Evolutionary conservation across 2,329 filamentous ascomycete species (phyloP).

Genomic region (Triangularia setosa): DNA sequence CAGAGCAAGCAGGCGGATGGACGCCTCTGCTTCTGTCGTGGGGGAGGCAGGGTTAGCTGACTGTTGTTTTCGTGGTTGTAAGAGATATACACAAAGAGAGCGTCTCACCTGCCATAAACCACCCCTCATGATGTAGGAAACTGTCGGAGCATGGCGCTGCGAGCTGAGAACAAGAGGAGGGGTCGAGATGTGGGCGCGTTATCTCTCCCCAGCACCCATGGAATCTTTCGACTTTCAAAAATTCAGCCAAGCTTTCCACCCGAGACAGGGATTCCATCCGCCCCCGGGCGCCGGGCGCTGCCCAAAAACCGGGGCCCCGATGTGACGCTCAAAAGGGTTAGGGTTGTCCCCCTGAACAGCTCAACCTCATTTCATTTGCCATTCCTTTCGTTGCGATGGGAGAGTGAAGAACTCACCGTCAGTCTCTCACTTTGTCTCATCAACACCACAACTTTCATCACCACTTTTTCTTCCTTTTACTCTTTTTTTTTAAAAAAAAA

Average conservation of each 20-base stretch:
- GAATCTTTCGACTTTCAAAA: slow-evolving; percentile 14
- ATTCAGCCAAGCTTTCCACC: slow-evolving; percentile 13
- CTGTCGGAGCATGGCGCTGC: slow-evolving; percentile 21
- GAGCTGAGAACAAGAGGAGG: neutral
- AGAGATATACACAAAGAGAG: neutral
- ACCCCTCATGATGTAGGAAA: slow-evolving; percentile 40
- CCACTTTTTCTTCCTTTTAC: neutral
- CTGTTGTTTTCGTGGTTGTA: too few species aligned
- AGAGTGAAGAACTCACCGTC: neutral
- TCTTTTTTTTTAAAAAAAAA: too few species aligned
- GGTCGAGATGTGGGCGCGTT: neutral
- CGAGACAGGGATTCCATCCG: neutral
- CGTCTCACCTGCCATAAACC: slow-evolving; percentile 37
- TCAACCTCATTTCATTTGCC: neutral
- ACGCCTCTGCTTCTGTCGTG: slow-evolving; percentile 24
- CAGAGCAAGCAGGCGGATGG: slow-evolving; percentile 26
- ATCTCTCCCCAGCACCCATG: neutral
- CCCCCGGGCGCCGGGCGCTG: neutral
- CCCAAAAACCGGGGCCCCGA: neutral
- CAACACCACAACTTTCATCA: neutral
- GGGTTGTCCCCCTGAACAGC: slow-evolving; percentile 7
- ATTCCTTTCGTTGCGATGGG: neutral
- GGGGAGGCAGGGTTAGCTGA: neutral
- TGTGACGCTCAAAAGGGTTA: slow-evolving; percentile 9
- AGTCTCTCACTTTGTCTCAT: neutral